Base-by-base conservation (phyloP, 805 yeast species). In the Starmerella etchellsii region DNA sequence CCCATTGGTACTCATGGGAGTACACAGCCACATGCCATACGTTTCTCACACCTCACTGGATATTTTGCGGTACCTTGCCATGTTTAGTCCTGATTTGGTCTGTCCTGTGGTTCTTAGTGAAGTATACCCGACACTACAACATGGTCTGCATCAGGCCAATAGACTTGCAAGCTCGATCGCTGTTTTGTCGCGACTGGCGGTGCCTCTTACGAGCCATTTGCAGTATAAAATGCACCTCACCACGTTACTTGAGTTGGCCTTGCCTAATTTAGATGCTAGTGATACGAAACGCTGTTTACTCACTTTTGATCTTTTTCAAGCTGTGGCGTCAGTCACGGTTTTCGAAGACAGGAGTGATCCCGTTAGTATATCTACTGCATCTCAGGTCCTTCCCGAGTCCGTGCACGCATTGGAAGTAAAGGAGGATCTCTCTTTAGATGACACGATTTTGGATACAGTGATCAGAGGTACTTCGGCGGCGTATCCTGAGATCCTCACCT, bases 181-280 rank as follows among this genome's bases (percentile, higher is more conserved):
- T 34, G 73, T 78, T 29, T 65, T 85, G 35, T 73, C 77, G 2
- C 75, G 73, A 20, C 59, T 82, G 19, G 70, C 79, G 1, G 68
- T 93, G 40, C 76, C 70, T 45, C 73, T 91, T 67, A 76, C 80
- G 0, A 55, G 63, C 6, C 66, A 72, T 2, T 78, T 78, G 1
- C 59, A 74, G 2, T 83, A 71, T 54, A 65, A 95, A 33, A 75
- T 82, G 11, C 98, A 91, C 53, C 63, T 84, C 11, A 74, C 93
- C 0, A 72, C 93, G 40, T 64, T 91, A 14, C 56, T 87, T 30
- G 71, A 76, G 22, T 67, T 83, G 58, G 63, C 78, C 2, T 57
- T 85, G 7, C 81, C 85, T 0, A 95, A 91, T 24, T 75, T 91
- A 23, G 97, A 91, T 56, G 73, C 87, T 0, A 91, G 87, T 56